Conservation (phyloP, 2,329 filamentous ascomycete species). For the Colletotrichum lini region DNA sequence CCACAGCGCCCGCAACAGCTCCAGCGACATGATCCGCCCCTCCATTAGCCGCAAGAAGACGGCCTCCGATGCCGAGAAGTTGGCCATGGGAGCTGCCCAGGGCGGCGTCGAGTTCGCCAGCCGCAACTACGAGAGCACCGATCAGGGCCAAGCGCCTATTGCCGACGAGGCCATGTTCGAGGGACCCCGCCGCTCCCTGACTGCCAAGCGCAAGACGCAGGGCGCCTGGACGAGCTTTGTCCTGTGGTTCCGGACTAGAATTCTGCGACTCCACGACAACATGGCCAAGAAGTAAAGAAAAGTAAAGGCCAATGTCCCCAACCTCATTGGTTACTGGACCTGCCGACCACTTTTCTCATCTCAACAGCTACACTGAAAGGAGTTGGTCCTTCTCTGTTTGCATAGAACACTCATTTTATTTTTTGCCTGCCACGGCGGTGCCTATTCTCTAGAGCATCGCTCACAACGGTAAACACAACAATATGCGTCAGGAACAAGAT, state of each 20-base stretch:
- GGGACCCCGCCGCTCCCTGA: conserved; percentile 58
- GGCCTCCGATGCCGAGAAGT: conserved; percentile 56
- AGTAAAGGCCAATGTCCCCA: neutral
- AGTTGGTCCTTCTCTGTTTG: too few species aligned
- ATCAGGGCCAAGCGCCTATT: conserved; percentile 50
- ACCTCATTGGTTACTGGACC: neutral
- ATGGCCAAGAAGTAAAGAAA: conserved; percentile 45
- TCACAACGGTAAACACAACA: conserved; percentile 4
- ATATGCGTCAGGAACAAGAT: conserved; percentile 16
- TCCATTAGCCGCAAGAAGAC: conserved; percentile 49
- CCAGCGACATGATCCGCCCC: conserved; percentile 50
- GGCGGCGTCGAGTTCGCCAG: conserved; percentile 54
- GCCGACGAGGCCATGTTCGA: conserved; percentile 62
- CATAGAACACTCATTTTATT: neutral
- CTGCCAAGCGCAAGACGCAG: conserved; percentile 72
- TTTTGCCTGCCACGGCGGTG: neutral
- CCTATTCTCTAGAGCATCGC: neutral
- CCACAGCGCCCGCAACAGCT: conserved; percentile 50
- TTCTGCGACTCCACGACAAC: conserved; percentile 56
- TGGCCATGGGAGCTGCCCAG: conserved; percentile 44
- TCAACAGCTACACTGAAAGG: neutral
- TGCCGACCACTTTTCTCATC: neutral
- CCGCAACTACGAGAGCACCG: conserved; percentile 62
- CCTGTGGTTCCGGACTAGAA: conserved; percentile 74
- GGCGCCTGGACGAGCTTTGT: conserved; percentile 75